A percentile compares a stretch with the other conserved stretches of the same genome.
Evolutionary conservation across 441 rosid genomes (phyloP).

Genomic region (Rhodomyrtus psidioides): DNA sequence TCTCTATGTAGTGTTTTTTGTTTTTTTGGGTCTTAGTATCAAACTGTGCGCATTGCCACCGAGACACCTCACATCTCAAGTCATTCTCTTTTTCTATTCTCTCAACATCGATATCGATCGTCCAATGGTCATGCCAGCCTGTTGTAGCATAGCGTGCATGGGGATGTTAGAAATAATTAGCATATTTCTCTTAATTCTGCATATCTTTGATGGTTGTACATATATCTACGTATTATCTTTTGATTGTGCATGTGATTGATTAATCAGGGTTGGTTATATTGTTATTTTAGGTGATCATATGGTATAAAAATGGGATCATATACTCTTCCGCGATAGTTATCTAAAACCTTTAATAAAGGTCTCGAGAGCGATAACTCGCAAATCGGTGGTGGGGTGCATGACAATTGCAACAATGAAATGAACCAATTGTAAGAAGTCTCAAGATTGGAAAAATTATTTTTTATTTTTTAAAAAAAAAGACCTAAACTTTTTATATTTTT

Average conservation of each 20-base stretch:
- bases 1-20: not conserved
- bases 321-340: not conserved
- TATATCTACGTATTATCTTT: not conserved
- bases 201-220: not conserved
- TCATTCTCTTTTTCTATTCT: not conserved
- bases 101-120: not conserved
- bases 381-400: not conserved
- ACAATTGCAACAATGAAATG: too few species aligned
- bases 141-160: not conserved
- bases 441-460: not conserved
- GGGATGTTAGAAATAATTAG: not conserved
- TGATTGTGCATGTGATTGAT: too few species aligned
- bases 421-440: not conserved
- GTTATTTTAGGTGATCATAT: too few species aligned
- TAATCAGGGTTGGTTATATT: too few species aligned
- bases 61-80: not conserved
- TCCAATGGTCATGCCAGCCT: not conserved
- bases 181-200: not conserved
- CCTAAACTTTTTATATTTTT: too few species aligned
- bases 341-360: not conserved
- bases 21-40: too few species aligned
- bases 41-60: too few species aligned
- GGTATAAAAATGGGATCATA: not conserved
- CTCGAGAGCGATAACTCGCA: accelerated
- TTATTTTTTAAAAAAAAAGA: too few species aligned